Base-by-base conservation (phyloP, 768 basidiomycete genomes). In the Xerocomus spinulosus region DNA sequence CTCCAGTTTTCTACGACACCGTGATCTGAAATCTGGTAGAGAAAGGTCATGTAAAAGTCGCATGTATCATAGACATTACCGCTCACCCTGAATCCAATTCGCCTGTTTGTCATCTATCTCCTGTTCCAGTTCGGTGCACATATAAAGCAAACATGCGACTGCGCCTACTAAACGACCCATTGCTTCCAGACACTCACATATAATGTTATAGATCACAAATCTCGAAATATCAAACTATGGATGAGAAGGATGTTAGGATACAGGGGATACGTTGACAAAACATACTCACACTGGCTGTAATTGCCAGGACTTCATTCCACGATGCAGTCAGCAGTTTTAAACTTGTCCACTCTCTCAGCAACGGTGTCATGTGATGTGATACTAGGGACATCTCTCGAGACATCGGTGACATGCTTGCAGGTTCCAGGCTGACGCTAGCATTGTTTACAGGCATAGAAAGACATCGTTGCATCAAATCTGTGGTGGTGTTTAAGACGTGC, bases 271-370 rank as follows among this genome's bases (percentile, higher is more conserved):
- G 13, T 18, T 10, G 41, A 1, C 2, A 23, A 23, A 41, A 3
- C 2, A 32, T 20, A 35, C 49, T 39, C 36, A 53, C 56, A 3
- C 1, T n/a, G 9, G 8, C 28, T 6, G 54, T 14, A 3, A 28
- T 13, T 32, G 8, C 14, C 20, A 55, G 15, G n/a, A 44, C 45
- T 8, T 32, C 44, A 15, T 49, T 34, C 55, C 55, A 56, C 5
- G 47, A 34, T 5, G 23, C 7, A 15, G n/a, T 20, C 0, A 14
- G 12, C 21, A 57, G 15, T 20, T 24, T 47, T 12, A 42, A 13
- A 18, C 35, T 48, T 2, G 33, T 17, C 56, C 55, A 57, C 20
- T 28, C 47, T 28, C 14, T 35, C 30, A 54, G 34, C 14, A 57
- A 42, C 13, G 21, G 28, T 1, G 34, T 26, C n/a, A n/a, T n/a